Percentiles rank a stretch among this genome's conserved stretches.
Conservation (phyloP, 179 eudicot genomes). For the Vitellaria paradoxa region DNA sequence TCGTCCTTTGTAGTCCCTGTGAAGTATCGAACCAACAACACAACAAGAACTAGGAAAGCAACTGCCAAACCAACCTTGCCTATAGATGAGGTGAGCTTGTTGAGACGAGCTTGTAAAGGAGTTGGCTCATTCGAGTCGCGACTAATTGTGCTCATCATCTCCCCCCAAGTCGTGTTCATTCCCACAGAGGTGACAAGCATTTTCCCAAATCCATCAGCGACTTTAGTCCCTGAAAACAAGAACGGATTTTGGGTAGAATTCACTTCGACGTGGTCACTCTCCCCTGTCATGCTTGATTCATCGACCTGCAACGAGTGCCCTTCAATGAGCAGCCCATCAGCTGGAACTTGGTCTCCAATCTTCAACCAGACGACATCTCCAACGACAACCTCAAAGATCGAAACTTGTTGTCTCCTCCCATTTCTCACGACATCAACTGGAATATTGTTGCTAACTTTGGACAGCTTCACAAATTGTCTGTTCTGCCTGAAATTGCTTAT, state of each 20-base stretch:
- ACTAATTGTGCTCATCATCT: conserved; percentile 40
- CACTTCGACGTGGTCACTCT: conserved; percentile 26
- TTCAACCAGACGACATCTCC: conserved; percentile 34
- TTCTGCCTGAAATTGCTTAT: conserved; percentile 25
- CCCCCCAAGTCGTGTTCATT: conserved; percentile 45
- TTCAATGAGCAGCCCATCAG: conserved; percentile 35
- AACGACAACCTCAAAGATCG: conserved; percentile 29
- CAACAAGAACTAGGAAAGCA: conserved; percentile 41
- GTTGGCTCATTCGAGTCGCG: conserved; percentile 34
- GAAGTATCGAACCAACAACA: conserved; percentile 35
- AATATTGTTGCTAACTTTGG: conserved; percentile 18
- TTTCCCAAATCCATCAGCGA: conserved; percentile 31
- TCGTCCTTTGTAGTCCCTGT: conserved; percentile 37
- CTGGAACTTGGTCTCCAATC: conserved; percentile 39
- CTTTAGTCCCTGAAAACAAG: conserved; percentile 27
- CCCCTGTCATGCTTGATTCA: conserved; percentile 35
- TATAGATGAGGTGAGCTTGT: conserved; percentile 40
- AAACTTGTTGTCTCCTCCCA: conserved; percentile 23
- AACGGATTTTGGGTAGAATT: conserved; percentile 22
- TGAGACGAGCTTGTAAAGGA: conserved; percentile 40
- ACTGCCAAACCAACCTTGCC: conserved; percentile 49
- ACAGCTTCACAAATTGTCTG: conserved; percentile 25
- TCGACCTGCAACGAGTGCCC: conserved; percentile 31
- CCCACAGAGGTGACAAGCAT: conserved; percentile 47
- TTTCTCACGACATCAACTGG: conserved; percentile 23